Base-by-base conservation (phyloP, 164 flowering plant genomes). In the Santalum album region DNA sequence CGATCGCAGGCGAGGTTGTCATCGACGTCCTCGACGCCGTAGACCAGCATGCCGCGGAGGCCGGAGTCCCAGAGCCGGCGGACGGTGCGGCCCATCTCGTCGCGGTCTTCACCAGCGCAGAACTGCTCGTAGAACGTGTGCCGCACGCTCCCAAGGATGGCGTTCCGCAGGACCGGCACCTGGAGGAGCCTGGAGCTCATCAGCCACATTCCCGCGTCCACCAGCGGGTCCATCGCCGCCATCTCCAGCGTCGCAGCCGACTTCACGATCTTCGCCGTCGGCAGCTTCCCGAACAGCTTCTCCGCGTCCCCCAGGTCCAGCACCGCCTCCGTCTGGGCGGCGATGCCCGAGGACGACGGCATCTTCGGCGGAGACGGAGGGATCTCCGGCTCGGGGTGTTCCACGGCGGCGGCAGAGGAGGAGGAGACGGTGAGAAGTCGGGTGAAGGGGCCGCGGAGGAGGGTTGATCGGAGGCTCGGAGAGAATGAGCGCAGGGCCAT, bases 51-150 rank as follows among this genome's bases (percentile, higher is more conserved):
- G 18, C 78, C 86, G 43, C 74, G 63, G 60, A 92, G 42, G 14
- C 96, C 96, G 14, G 63, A 54, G 17, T 64, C n/a, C 63, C 71
- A 71, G 56, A 64, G 36, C 17, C 26, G 61, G 65, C 59, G 42
- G 2, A 89, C 72, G 1, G 84, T 71, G 49, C 21, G 3, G 1
- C 60, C 67, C 12, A 78, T 84, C 58, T 80, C 90, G n/a, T 27
- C 71, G 26, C 58, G 44, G 50, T 66, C 67, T 60, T 74, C 74
- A 0, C 96, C 99, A 0, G 86, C 96, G 12, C 87, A 82, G 24
- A 92, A 92, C 45, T 92, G 99, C 16, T 78, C 83, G 42, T 65
- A 92, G 32, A 89, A 73, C 7, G 84, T 83, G 7, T 57, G 70
- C 68, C 68, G 74, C 0, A 79, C 53, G 1, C 39, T 27, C 25